phyloP scores from a whole-genome alignment of 306 rosid genomes.

The Pterocarpus macrocarpus region DNA sequence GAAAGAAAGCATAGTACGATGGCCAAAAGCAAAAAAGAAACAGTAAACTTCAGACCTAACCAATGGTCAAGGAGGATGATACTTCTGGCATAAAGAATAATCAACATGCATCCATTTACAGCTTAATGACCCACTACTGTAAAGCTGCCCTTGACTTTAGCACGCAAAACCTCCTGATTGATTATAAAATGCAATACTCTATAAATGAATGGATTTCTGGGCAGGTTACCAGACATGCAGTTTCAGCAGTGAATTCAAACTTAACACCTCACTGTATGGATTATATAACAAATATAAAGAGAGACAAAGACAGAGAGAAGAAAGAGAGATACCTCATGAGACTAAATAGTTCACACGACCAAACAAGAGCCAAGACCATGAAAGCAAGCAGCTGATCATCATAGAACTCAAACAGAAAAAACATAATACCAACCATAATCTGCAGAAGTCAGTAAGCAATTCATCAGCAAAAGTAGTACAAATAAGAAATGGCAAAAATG shows the following conservation, averaged over 20 bases:
- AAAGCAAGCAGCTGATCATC: slow-evolving; percentile 71
- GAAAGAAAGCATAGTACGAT: not conserved
- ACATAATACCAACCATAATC: slow-evolving; percentile 96
- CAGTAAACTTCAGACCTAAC: no score
- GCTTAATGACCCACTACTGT: slow-evolving; percentile 8
- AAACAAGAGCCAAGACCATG: slow-evolving; percentile 67
- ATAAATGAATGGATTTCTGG: not conserved
- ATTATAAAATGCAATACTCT: no score
- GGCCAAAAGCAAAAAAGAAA: no score
- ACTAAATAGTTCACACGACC: slow-evolving; percentile 93
- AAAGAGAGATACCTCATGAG: slow-evolving; percentile 70
- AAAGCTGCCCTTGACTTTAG: slow-evolving; percentile 4
- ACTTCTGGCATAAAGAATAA: slow-evolving; percentile 1
- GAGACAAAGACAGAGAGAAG: slow-evolving; percentile 26
- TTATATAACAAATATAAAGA: not conserved
- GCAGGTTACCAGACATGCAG: slow-evolving; percentile 21
- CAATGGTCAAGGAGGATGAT: slow-evolving; percentile 6
- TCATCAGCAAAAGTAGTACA: slow-evolving; percentile 38
- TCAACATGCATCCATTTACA: slow-evolving; percentile 17
- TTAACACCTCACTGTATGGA: slow-evolving; percentile 22
- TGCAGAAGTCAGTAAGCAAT: slow-evolving; percentile 57
- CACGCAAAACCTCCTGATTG: not conserved
- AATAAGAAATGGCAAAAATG: slow-evolving; percentile 25
- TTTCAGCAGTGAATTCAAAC: slow-evolving; percentile 30
- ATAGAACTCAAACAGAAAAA: slow-evolving; percentile 95